These are phyloP conservation scores for Exsudoporus floridanus DNA, from an alignment of 1,284 basidiomycete species.

Conservation along the genomic window DNA sequence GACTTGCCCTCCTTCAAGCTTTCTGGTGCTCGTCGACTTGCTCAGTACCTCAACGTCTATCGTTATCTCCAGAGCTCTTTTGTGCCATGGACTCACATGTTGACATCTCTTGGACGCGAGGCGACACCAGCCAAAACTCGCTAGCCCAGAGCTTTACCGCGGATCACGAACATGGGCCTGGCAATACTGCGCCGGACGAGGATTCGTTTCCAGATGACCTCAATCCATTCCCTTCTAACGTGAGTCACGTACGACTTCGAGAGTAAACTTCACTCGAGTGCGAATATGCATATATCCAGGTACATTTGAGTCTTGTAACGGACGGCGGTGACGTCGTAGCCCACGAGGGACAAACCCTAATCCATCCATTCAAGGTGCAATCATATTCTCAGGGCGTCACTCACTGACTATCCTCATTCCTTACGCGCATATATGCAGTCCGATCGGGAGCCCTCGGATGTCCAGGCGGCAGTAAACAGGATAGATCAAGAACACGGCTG, in stretches of 20 bases:
- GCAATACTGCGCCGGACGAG: neutral
- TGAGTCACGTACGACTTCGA: slow-evolving; percentile 1
- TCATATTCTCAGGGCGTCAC: neutral
- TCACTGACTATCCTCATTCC: neutral
- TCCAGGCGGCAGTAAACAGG: neutral
- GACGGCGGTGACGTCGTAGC: neutral
- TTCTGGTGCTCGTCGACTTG: neutral
- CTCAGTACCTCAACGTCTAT: neutral
- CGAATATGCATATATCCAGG: slow-evolving; percentile 18
- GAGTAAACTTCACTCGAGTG: neutral
- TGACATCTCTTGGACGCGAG: neutral
- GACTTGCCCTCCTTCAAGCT: slow-evolving; percentile 3
- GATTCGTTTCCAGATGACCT: neutral
- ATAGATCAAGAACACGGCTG: neutral
- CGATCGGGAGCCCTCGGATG: slow-evolving; percentile 1
- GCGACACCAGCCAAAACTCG: neutral
- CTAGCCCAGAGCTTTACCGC: neutral
- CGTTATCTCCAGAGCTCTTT: neutral
- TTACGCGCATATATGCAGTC: slow-evolving; percentile 27
- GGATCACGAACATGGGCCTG: neutral
- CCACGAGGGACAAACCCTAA: neutral
- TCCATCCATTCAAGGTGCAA: slow-evolving; percentile 8
- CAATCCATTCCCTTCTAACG: neutral
- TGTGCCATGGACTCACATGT: slow-evolving; percentile 11
- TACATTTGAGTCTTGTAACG: neutral